Conservation (phyloP, 176 grass and related monocot species). For the Aegilops longissima region DNA sequence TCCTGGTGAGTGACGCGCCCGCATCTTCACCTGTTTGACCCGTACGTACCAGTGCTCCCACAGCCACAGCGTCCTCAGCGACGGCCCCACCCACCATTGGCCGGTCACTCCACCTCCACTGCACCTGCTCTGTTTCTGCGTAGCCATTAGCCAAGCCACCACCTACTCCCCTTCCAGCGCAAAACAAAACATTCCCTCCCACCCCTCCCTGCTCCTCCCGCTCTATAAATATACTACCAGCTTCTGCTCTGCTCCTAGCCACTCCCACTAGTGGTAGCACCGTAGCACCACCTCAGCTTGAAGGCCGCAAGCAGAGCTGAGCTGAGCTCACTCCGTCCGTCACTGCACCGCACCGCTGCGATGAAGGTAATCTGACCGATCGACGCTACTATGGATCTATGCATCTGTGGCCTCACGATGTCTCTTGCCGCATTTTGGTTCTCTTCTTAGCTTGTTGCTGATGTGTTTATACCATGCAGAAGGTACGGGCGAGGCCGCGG, state of each 20-base stretch:
- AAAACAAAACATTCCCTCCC: background rate
- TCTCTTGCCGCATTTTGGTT: background rate
- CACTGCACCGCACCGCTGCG: background rate
- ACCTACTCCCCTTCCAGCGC: too few species aligned
- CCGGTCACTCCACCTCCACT: background rate
- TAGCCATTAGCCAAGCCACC: too few species aligned
- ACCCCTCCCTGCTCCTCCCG: background rate
- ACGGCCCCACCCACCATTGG: too few species aligned
- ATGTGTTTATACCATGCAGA: background rate
- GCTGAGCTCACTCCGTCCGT: background rate
- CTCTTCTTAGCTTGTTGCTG: background rate
- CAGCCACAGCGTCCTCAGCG: background rate
- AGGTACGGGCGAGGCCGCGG: constrained; percentile 24
- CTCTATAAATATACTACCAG: background rate
- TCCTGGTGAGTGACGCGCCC: background rate
- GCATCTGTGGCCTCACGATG: background rate
- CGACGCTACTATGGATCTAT: background rate
- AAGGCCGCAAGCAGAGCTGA: background rate
- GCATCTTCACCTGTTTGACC: background rate
- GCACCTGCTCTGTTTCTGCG: background rate
- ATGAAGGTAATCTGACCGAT: constrained; percentile 6
- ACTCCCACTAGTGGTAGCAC: background rate
- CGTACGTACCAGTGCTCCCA: background rate
- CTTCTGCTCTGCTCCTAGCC: background rate
- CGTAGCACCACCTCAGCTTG: background rate